Base-by-base conservation (phyloP, 1,284 basidiomycete genomes). In the Ustilago esculenta region DNA sequence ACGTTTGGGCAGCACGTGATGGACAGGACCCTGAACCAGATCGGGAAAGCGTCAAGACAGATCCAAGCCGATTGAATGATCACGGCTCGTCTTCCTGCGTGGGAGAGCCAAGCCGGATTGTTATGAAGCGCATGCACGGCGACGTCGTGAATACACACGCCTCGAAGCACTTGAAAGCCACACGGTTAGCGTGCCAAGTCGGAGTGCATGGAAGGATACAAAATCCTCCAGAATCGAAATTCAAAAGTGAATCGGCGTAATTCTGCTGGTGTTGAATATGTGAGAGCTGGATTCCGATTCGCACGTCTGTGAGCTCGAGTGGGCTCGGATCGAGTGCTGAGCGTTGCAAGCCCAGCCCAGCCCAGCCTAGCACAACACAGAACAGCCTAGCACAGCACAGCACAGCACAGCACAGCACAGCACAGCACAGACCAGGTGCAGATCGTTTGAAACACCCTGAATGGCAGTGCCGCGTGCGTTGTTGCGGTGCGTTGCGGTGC, bases 341-440 rank as follows among this genome's bases (percentile, higher is more conserved):
- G 15, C 12, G 14, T 29, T 29, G 21, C 41, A 52, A 52, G 40
- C n/a, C n/a, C n/a, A n/a, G n/a, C n/a, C n/a, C n/a, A n/a, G n/a
- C n/a, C n/a, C n/a, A n/a, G n/a, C n/a, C n/a, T n/a, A n/a, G n/a
- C n/a, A n/a, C n/a, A n/a, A n/a, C n/a, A n/a, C n/a, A n/a, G n/a
- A n/a, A n/a, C n/a, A n/a, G n/a, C n/a, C n/a, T n/a, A n/a, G n/a
- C n/a, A n/a, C n/a, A n/a, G n/a, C n/a, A n/a, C n/a, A n/a, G n/a
- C n/a, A n/a, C n/a, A n/a, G n/a, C n/a, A n/a, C n/a, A n/a, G n/a
- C 33, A 34, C 33, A 34, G 33, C 33, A 34, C 24, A 11, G 27
- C 60, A 64, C 60, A 64, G 60, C 60, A 64, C 60, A 64, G 60
- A 64, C 60, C 60, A 64, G 12, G 9, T 18, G 33, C 15, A 35